Evolutionary conservation across 2,329 filamentous ascomycete genomes (phyloP).

Genomic region (Emergomyces orientalis): DNA sequence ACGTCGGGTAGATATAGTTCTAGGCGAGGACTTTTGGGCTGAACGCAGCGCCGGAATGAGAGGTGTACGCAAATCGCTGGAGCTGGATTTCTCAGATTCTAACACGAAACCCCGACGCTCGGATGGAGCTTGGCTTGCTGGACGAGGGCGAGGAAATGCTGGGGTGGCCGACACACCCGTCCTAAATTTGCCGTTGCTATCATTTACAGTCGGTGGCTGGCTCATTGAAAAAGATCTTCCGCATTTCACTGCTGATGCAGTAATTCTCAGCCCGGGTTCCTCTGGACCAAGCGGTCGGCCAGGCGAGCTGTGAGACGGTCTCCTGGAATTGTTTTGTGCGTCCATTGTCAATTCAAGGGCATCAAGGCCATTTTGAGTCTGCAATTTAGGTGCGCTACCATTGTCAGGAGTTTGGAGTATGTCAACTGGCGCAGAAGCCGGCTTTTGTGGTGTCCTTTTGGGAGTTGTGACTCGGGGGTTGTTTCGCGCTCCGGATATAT

Average conservation of each 20-base stretch:
- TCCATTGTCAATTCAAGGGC: conserved; percentile 25
- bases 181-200: neutral
- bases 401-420: neutral
- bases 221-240: neutral
- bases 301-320: neutral
- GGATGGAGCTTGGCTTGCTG: neutral
- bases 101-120: neutral
- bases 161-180: neutral
- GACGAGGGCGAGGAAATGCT: neutral
- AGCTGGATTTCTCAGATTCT: neutral
- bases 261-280: neutral
- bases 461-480: neutral
- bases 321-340: conserved; percentile 18
- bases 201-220: neutral
- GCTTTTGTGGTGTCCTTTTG: neutral
- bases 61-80: neutral
- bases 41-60: neutral
- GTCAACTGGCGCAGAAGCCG: neutral
- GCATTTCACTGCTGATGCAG: too few species aligned
- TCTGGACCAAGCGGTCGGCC: neutral
- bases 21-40: neutral
- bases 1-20: neutral
- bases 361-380: conserved; percentile 5
- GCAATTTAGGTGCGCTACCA: neutral
- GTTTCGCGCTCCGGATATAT: neutral